phyloP scores from a whole-genome alignment of 1,284 basidiomycete genomes.

The Ceratobasidium sp. region DNA sequence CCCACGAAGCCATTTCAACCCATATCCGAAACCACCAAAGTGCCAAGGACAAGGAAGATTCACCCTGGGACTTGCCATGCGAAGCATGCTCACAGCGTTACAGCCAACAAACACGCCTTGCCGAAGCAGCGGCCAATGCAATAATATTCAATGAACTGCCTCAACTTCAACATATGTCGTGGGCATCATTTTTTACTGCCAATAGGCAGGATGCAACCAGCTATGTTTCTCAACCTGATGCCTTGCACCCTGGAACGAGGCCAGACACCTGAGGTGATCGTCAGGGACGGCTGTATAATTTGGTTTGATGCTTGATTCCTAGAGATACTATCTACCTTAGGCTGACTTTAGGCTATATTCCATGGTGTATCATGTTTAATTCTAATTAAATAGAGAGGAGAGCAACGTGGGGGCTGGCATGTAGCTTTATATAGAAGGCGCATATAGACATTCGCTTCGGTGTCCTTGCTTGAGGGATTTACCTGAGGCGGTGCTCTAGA shows the following conservation, averaged over 20 bases:
- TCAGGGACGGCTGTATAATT: not conserved
- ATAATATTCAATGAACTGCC: conserved; percentile 12
- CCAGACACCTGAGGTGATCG: not conserved
- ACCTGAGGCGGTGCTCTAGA: too few species aligned
- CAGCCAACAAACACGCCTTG: not conserved
- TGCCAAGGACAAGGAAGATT: not conserved
- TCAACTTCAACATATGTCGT: conserved; percentile 1
- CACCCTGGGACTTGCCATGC: not conserved
- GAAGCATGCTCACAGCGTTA: not conserved
- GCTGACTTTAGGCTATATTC: too few species aligned
- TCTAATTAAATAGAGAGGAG: too few species aligned
- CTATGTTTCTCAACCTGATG: not conserved
- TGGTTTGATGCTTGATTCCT: not conserved
- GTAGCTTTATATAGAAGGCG: too few species aligned
- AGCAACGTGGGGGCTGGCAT: too few species aligned
- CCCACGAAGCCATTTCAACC: conserved; percentile 13
- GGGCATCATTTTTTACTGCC: conserved; percentile 18
- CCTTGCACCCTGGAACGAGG: too few species aligned
- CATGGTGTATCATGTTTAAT: too few species aligned
- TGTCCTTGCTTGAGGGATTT: too few species aligned
- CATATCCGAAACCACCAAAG: conserved; percentile 2
- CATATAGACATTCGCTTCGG: too few species aligned
- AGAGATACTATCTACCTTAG: too few species aligned
- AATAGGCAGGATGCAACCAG: conserved; percentile 2
- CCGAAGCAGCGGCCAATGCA: conserved; percentile 5